Conservation (phyloP, 345 rosid genomes). For the Raphanus sativus region DNA sequence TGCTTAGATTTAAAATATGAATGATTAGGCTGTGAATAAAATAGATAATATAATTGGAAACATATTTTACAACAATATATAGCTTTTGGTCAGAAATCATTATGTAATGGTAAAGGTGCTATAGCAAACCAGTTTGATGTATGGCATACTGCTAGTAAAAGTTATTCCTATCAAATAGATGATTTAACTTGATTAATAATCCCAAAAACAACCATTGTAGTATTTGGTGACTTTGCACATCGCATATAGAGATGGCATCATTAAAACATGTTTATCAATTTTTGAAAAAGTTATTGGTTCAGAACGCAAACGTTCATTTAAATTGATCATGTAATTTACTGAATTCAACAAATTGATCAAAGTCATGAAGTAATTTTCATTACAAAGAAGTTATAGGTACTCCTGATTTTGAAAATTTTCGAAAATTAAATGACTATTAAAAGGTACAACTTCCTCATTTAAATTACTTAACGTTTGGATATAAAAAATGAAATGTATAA, state of each 20-base stretch:
- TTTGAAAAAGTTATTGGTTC: neutral
- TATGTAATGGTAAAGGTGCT: neutral
- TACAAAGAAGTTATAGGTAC: neutral
- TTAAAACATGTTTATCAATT: neutral
- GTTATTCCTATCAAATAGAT: neutral
- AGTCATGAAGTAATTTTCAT: neutral
- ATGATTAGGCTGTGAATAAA: neutral
- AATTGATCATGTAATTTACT: neutral
- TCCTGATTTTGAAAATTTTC: neutral
- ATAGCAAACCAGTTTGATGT: neutral
- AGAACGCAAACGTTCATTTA: neutral
- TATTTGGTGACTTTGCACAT: neutral
- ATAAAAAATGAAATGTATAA: neutral
- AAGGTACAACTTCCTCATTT: neutral
- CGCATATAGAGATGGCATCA: neutral
- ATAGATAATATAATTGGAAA: neutral
- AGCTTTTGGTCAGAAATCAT: neutral
- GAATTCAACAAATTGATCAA: neutral
- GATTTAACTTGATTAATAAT: neutral
- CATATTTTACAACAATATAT: neutral
- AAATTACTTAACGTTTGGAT: neutral
- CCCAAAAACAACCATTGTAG: neutral
- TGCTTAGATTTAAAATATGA: slow-evolving; percentile 15
- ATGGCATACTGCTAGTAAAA: neutral
- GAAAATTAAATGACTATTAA: neutral